phyloP scores from a whole-genome alignment of 2,329 filamentous ascomycete species.

The Lasiodiplodia citricola region DNA sequence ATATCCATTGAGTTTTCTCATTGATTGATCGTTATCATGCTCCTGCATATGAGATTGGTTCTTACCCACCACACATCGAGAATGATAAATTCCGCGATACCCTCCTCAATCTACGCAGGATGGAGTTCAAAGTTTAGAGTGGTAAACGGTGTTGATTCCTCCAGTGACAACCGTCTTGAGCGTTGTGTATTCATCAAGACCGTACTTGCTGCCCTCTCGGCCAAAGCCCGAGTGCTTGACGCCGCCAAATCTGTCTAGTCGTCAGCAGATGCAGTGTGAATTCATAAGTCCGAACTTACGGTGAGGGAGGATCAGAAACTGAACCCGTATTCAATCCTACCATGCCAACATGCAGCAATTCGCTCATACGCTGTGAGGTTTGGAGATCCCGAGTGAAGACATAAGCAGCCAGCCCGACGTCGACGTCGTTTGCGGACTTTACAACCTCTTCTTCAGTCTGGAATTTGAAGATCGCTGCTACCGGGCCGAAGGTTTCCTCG shows the following conservation, averaged over 20 bases:
- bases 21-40: no score
- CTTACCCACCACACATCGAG: no score
- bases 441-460: conserved; percentile 48
- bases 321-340: conserved; percentile 37
- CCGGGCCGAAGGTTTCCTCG: conserved; percentile 47
- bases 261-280: not conserved
- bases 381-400: conserved; percentile 48
- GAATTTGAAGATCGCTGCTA: conserved; percentile 41
- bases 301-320: not conserved
- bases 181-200: not conserved
- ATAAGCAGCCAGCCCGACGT: conserved; percentile 45
- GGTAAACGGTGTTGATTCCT: not conserved
- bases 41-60: no score
- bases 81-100: no score
- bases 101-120: no score
- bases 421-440: conserved; percentile 43
- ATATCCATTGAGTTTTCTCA: no score
- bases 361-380: conserved; percentile 35
- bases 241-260: not conserved
- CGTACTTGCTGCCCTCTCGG: conserved; percentile 8
- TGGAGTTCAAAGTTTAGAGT: not conserved
- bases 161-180: conserved; percentile 3
- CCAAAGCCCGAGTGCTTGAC: not conserved
- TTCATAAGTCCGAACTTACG: not conserved
- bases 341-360: conserved; percentile 41